These are phyloP conservation scores for Melampsora larici-populina DNA, from an alignment of 1,284 basidiomycete genomes.

Conservation along the genomic window DNA sequence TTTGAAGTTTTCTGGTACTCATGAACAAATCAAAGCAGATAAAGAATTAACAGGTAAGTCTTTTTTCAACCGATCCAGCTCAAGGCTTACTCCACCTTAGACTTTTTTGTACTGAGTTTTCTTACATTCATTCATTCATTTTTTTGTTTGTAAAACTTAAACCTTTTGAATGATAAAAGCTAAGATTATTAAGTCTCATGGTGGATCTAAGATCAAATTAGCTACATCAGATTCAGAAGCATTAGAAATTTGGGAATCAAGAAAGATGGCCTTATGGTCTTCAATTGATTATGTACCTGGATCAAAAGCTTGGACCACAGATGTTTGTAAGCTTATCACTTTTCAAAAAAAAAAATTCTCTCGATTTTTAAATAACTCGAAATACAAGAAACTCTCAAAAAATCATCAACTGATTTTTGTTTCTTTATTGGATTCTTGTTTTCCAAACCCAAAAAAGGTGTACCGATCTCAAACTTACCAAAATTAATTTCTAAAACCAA, in stretches of 20 bases:
- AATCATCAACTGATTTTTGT: too few species aligned
- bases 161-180: conserved; percentile 55
- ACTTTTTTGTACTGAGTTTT: background rate
- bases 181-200: conserved; percentile 64
- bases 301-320: conserved; percentile 70
- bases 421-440: background rate
- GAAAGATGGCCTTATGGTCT: conserved; percentile 77
- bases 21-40: conserved; percentile 64
- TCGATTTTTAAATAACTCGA: too few species aligned
- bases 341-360: too few species aligned
- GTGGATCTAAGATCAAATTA: conserved; percentile 68
- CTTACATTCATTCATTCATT: too few species aligned
- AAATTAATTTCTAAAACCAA: conserved; percentile 71
- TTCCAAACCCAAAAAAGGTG: conserved; percentile 54
- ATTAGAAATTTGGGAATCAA: conserved; percentile 72
- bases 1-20: conserved; percentile 69
- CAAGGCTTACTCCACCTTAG: background rate
- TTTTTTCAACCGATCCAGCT: background rate
- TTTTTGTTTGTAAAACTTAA: background rate
- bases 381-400: too few species aligned
- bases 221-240: conserved; percentile 69
- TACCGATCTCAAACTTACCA: conserved; percentile 75
- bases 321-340: conserved; percentile 52
- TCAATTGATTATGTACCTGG: conserved; percentile 67
- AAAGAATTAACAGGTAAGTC: conserved; percentile 55